These are phyloP conservation scores for Tritrichomonas musculus DNA, from an alignment of 208 protist genomes.

Conservation along the genomic window DNA sequence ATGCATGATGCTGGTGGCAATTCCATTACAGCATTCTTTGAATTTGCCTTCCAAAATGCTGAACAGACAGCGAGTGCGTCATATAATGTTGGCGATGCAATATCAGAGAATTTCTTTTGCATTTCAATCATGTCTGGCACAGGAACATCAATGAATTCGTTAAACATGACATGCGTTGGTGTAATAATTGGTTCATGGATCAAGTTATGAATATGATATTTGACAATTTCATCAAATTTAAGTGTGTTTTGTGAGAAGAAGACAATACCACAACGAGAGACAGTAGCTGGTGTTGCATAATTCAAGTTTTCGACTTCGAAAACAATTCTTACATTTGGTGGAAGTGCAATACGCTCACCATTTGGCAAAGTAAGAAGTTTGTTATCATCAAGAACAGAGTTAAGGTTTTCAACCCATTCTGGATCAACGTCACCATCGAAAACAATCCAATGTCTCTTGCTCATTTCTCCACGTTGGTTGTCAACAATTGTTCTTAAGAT, in stretches of 20 bases:
- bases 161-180: neutral
- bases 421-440: slow-evolving; percentile 97
- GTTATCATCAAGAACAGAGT: slow-evolving; percentile 97
- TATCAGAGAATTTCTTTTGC: neutral
- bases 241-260: slow-evolving; percentile 50
- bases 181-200: neutral
- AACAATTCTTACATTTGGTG: slow-evolving; percentile 86
- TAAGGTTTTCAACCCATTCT: slow-evolving; percentile 98
- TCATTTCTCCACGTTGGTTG: slow-evolving; percentile 63
- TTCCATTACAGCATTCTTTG: neutral
- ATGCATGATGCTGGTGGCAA: neutral
- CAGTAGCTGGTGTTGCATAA: slow-evolving; percentile 92
- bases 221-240: neutral
- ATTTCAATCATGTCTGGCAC: neutral
- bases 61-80: neutral
- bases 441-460: slow-evolving; percentile 89
- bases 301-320: slow-evolving; percentile 94
- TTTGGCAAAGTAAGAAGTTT: slow-evolving; percentile 97
- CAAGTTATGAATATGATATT: neutral
- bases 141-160: neutral
- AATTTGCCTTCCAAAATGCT: neutral
- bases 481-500: slow-evolving; percentile 88
- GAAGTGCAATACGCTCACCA: slow-evolving; percentile 89
- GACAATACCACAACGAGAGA: slow-evolving; percentile 95
- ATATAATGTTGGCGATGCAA: neutral